phyloP scores from a whole-genome alignment of 495 filamentous ascomycete species.

The Astrocystis sublimbata region DNA sequence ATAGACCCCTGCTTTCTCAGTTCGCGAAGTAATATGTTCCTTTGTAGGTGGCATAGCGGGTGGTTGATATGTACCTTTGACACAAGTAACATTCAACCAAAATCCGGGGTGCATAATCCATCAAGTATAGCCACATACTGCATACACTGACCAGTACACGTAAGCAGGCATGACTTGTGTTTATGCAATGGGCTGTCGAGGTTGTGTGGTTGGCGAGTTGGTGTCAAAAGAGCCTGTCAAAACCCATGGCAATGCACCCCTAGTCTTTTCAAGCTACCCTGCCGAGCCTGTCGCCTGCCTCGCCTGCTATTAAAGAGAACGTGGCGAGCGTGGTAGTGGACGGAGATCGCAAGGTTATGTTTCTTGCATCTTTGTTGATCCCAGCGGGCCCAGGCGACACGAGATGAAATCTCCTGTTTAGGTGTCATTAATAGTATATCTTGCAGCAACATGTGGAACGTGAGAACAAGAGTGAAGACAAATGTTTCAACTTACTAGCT shows the following conservation, averaged over 20 bases:
- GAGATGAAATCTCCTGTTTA: too few species aligned
- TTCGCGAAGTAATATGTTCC: background rate
- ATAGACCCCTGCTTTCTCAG: background rate
- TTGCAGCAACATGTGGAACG: background rate
- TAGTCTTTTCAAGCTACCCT: background rate
- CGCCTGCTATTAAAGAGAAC: too few species aligned
- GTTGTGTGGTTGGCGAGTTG: too few species aligned
- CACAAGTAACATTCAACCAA: background rate
- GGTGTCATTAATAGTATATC: background rate
- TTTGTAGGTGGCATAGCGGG: background rate
- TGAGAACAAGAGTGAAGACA: background rate
- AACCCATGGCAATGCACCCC: background rate
- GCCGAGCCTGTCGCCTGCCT: too few species aligned
- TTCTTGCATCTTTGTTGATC: background rate
- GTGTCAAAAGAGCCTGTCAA: too few species aligned
- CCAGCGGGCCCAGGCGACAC: too few species aligned
- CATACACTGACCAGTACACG: too few species aligned
- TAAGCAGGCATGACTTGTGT: background rate
- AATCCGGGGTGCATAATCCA: constrained; percentile 3
- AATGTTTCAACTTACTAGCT: too few species aligned
- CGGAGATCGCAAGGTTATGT: background rate
- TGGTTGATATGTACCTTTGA: background rate
- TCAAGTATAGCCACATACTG: background rate
- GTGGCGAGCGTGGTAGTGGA: background rate
- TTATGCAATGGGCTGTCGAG: too few species aligned